Evolutionary conservation across 805 yeast species (phyloP), one percentile per base, ranked within the genome.

Genomic region (Kodamaea fukazawae): DNA sequence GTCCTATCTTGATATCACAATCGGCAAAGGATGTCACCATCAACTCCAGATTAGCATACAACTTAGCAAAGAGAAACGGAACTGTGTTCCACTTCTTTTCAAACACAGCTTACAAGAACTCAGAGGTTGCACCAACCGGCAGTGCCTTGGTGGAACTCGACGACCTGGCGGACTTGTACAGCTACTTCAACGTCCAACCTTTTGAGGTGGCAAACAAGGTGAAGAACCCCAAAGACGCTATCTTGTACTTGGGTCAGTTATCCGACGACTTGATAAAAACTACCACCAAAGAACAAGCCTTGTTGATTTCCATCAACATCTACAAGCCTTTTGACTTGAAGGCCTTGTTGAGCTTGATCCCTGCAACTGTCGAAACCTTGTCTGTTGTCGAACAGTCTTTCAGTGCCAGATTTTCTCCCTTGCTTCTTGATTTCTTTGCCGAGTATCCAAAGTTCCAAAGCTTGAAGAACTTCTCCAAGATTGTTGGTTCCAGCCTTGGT

Each of bases 341-440:
- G n/a, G 58, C 67, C 11, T 65, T 87, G 20, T 63, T 78, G 36
- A 48, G 64, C 1, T 52, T 65, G 2, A 58, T 85, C 30, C 90
- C 91, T 18, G 45, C 70, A 2, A 59, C 79, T 7, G 76, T 78
- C 39, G 68, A 70, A 44, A 71, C 73, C 18, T 65, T 90, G 37
- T 76, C 79, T 9, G 74, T 84, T 12, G 69, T 86, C 16, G 85
- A 86, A 54, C 95, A 89, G 64, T 70, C 83, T 30, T 35, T 41
- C 34, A 41, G 60, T 38, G 40, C 56, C 23, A 42, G 61, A 25
- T 81, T 85, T 62, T 77, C 85, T 11, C 87, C 91, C 3, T 68
- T 89, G 30, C 70, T 84, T 49, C 74, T 89, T 48, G 96, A 89
- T 55, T 77, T 88, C 49, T 77, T 89, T 59, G 74, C 79, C 36